These are phyloP conservation scores for Pyrenula aspistea DNA, from an alignment of 495 filamentous ascomycete genomes.

Conservation along the genomic window DNA sequence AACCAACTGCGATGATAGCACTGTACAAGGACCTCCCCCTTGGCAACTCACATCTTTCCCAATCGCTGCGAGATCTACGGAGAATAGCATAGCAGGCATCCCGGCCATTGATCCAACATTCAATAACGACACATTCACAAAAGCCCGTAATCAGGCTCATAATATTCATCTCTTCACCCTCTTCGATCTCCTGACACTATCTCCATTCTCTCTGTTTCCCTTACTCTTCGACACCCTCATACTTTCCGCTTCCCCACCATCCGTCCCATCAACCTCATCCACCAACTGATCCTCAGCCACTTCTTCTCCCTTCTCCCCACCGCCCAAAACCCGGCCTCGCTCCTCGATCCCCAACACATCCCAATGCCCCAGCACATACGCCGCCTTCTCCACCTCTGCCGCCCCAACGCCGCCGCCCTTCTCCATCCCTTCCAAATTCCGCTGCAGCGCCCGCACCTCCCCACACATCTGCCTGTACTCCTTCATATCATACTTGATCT, in stretches of 20 bases:
- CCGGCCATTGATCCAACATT: no score
- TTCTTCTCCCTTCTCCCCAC: not conserved
- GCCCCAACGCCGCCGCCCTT: slow-evolving; percentile 28
- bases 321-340: not conserved
- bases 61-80: no score
- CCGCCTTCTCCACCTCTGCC: slow-evolving; percentile 54
- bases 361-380: slow-evolving; percentile 39
- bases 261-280: not conserved
- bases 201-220: not conserved
- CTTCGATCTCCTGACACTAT: not conserved
- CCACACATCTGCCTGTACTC: slow-evolving; percentile 48
- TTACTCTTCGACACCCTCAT: not conserved
- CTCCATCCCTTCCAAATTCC: not conserved
- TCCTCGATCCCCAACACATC: not conserved
- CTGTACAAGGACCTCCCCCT: no score
- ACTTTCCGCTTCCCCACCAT: not conserved
- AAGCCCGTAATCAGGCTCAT: no score
- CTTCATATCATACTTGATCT: slow-evolving; percentile 51
- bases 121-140: no score
- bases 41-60: no score
- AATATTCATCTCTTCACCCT: not conserved
- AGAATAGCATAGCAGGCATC: no score
- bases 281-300: not conserved
- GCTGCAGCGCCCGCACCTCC: slow-evolving; percentile 3
- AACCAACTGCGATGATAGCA: no score